Evolutionary conservation across 768 basidiomycete genomes (phyloP).

Genomic region (Pleurotus ostreatus): DNA sequence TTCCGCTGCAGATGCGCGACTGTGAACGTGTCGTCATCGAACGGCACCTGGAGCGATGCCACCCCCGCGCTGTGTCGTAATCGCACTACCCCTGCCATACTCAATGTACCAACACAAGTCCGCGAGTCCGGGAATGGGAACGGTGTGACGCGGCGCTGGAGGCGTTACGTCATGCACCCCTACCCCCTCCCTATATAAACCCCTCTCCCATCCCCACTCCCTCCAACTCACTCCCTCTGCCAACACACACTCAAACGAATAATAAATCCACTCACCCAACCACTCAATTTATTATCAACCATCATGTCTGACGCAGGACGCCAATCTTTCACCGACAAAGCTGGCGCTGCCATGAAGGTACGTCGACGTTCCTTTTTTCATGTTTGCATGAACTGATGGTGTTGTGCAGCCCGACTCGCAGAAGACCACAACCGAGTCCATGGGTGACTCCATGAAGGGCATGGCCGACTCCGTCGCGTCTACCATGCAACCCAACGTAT

Average conservation of each 20-base stretch:
- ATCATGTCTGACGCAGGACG: conserved; percentile 54
- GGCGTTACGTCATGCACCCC: neutral
- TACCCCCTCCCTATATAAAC: neutral
- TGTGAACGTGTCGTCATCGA: conserved; percentile 47
- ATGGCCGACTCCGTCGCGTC: conserved; percentile 43
- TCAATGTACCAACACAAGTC: too few relatives aligned
- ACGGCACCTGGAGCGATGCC: conserved; percentile 67
- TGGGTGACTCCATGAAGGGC: conserved; percentile 45
- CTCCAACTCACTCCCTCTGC: too few relatives aligned
- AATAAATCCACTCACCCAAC: neutral
- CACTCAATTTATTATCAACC: neutral
- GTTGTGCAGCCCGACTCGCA: conserved; percentile 64
- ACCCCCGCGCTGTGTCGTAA: conserved; percentile 85
- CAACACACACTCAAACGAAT: too few relatives aligned
- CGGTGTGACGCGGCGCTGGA: too few relatives aligned
- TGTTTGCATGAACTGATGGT: too few relatives aligned
- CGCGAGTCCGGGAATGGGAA: too few relatives aligned
- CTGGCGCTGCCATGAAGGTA: conserved; percentile 47
- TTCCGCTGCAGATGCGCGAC: conserved; percentile 74
- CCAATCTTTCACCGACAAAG: conserved; percentile 60
- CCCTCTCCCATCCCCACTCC: neutral
- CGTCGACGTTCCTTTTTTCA: too few relatives aligned
- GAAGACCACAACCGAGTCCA: conserved; percentile 51
- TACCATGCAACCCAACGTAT: conserved; percentile 47
- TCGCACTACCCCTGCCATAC: conserved; percentile 64